A percentile compares a stretch with the other conserved stretches of the same genome.
phyloP scores from a whole-genome alignment of 1,139 yeast genomes.

The Zygosaccharomyces sapae region DNA sequence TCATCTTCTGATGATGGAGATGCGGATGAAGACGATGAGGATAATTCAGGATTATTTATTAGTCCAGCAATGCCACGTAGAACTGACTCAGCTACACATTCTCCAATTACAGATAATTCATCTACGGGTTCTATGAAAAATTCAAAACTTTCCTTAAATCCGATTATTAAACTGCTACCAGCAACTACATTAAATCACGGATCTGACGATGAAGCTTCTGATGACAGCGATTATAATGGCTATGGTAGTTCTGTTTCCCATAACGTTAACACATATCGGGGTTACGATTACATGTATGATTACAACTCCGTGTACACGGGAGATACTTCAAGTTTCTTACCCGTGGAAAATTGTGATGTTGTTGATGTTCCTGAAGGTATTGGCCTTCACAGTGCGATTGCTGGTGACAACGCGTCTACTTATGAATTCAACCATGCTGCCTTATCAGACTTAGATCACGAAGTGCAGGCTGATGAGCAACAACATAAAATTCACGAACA shows the following conservation, averaged over 20 bases:
- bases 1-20: conserved; percentile 33
- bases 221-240: conserved; percentile 43
- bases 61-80: conserved; percentile 34
- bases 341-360: conserved; percentile 40
- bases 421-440: conserved; percentile 17
- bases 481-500: background rate
- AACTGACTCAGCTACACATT: conserved; percentile 23
- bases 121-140: conserved; percentile 34
- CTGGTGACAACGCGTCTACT: conserved; percentile 21
- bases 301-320: conserved; percentile 76
- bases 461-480: background rate
- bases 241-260: conserved; percentile 60
- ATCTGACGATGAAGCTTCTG: conserved; percentile 65
- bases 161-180: conserved; percentile 70
- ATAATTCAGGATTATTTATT: conserved; percentile 38
- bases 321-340: conserved; percentile 40
- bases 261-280: conserved; percentile 69
- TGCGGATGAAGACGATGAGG: conserved; percentile 30
- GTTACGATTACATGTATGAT: conserved; percentile 81
- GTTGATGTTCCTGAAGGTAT: conserved; percentile 43
- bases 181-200: conserved; percentile 78
- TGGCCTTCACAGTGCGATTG: conserved; percentile 32
- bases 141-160: conserved; percentile 29
- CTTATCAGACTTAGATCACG: background rate
- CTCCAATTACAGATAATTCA: conserved; percentile 32